phyloP scores from a whole-genome alignment of 257 asterid genomes.

The Solanum rostratum region DNA sequence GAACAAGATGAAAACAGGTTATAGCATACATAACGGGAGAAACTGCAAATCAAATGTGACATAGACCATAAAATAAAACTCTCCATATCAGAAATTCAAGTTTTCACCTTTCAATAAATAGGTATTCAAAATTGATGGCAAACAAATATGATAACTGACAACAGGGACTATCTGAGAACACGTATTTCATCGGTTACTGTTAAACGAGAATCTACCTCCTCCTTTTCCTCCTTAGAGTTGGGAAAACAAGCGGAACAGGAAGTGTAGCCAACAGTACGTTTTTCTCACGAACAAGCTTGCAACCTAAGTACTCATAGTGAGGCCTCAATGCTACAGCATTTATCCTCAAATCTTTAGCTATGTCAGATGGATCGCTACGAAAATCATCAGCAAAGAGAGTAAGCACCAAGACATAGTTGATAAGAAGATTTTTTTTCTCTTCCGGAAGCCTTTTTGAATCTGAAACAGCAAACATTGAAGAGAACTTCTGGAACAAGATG shows the following conservation, averaged over 20 bases:
- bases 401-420: constrained; percentile 68
- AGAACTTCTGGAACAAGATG: constrained; percentile 53
- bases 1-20: neutral
- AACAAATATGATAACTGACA: neutral
- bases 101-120: neutral
- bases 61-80: neutral
- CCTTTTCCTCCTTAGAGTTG: constrained; percentile 23
- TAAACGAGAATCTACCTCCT: constrained; percentile 3
- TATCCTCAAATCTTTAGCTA: constrained; percentile 73
- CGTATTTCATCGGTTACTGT: neutral
- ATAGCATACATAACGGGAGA: neutral
- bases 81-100: neutral
- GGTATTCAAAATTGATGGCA: neutral
- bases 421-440: constrained; percentile 44
- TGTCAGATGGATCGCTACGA: constrained; percentile 48
- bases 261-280: constrained; percentile 39
- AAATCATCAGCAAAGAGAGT: constrained; percentile 65
- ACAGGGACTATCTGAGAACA: neutral
- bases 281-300: constrained; percentile 57
- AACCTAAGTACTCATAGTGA: constrained; percentile 55
- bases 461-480: constrained; percentile 38
- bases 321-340: constrained; percentile 20
- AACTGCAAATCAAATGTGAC: neutral
- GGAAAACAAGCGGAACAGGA: constrained; percentile 58
- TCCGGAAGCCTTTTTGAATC: constrained; percentile 32